Base-by-base conservation (phyloP, 1,284 basidiomycete species). In the Trichosporon sp. region DNA sequence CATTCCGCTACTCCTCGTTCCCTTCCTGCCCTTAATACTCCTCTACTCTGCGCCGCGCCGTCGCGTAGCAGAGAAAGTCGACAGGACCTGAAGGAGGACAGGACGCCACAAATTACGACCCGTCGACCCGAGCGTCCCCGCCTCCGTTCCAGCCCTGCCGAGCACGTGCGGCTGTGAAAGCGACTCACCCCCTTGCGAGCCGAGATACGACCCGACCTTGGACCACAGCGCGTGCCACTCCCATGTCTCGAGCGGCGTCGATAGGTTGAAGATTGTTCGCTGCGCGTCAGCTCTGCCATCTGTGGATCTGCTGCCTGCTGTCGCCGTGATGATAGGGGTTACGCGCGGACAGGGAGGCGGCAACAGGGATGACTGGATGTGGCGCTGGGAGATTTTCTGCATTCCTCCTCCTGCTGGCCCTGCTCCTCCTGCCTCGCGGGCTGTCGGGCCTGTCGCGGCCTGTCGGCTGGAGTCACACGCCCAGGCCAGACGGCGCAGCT, bases 261-360 rank as follows among this genome's bases (percentile, higher is more conserved):
- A 60, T 31, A 60, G 27, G 18, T 60, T 60, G 56, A 60, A 60
- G 56, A 60, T 60, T 21, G 56, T 60, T 31, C 56, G 56, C 56
- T 60, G 29, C 12, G 23, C 12, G 56, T 60, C 56, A 60, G 56
- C 47, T 25, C 8, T 51, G 7, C 21, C 34, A 8, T 51, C 47
- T 42, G 15, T 18, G 4, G 38, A 3, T n/a, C 21, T 51, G 23
- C 47, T 51, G 35, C 47, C 11, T 21, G 11, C 47, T 25, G 3
- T n/a, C 42, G 42, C 8, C 18, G 42, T 13, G 11, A 13, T 21
- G 42, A 44, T 47, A 7, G 44, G 12, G 34, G 34, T 12, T 6
- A 9, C n/a, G 21, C n/a, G 44, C n/a, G 21, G n/a, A 21, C 21
- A 25, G 23, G 47, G 47, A 21, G 5, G 47, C 0, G 6, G 18